Conservation (phyloP, 1,139 yeast species). For the Lodderomyces metapsilosis region DNA sequence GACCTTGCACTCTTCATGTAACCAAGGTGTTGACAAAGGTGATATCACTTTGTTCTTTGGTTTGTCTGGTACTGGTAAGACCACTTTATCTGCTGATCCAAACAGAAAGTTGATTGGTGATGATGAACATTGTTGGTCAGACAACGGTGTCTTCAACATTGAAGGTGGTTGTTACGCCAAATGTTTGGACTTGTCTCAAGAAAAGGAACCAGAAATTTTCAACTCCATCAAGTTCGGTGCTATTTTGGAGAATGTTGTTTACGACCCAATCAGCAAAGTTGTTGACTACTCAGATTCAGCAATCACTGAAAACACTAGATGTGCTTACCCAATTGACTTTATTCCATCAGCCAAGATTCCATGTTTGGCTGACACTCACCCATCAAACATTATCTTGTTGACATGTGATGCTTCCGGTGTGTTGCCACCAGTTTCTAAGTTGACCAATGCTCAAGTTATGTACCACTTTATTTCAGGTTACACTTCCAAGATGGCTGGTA, state of each 20-base stretch:
- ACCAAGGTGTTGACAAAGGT: constrained; percentile 75
- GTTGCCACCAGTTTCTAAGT: constrained; percentile 93
- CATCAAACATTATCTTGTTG: constrained; percentile 85
- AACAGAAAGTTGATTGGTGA: constrained; percentile 94
- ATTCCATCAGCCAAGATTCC: constrained; percentile 97
- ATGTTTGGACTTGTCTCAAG: constrained; percentile 85
- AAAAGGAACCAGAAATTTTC: constrained; percentile 97
- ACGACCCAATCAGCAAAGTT: constrained; percentile 72
- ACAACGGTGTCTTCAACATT: constrained; percentile 96
- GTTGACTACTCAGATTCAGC: constrained; percentile 83
- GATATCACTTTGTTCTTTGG: constrained; percentile 96
- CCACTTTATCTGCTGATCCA: constrained; percentile 96
- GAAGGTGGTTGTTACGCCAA: constrained; percentile 99
- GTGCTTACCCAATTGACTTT: constrained; percentile 97
- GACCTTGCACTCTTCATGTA: constrained; percentile 93
- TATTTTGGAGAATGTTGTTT: constrained; percentile 89
- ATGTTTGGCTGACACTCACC: constrained; percentile 86
- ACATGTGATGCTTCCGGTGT: constrained; percentile 99
- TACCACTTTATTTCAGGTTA: constrained; percentile 98
- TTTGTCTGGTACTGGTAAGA: constrained; percentile 96
- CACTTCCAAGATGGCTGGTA: constrained; percentile 99
- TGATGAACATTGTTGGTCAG: constrained; percentile 99
- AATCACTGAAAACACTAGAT: constrained; percentile 95
- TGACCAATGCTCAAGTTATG: constrained; percentile 95
- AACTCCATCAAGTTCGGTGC: constrained; percentile 94